Base-by-base conservation (phyloP, 2,329 filamentous ascomycete genomes). In the Penicillium sclerotiorum region DNA sequence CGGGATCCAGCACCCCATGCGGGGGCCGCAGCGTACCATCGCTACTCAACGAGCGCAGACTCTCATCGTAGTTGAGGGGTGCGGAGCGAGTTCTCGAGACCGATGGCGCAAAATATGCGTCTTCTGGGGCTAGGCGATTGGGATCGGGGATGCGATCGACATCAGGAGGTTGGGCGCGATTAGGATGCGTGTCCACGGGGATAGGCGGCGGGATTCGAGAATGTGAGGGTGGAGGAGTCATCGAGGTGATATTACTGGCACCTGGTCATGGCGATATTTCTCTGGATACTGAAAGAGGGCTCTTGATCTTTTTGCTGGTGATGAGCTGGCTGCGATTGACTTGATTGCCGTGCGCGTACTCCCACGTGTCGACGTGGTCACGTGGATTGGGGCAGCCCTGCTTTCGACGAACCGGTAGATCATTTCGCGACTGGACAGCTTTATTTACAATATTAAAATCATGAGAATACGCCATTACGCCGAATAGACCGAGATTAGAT, bases 101-200 rank as follows among this genome's bases (percentile, higher is more conserved):
- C 2, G 85, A 84, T 13, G 79, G 70, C 12, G 80, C 74, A 63
- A 84, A 80, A 71, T 90, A 89, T 47, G 90, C 90, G 82, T 95
- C 90, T 74, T 93, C 88, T 13, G 90, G 90, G 4, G 89, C 87
- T 35, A 95, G 84, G 55, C 85, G 86, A 43, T 81, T 86, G 23
- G 86, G 85, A 60, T 86, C 82, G 45, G 78, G 69, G 38, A 78
- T 77, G 23, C 70, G 68, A 36, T 67, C 64, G 23, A 64, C 62
- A 17, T 65, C 60, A 52, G 66, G 64, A 54, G 70, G 62, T 50
- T 72, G 62, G 41, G 64, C 64, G 50, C 73, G 73, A 55, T 74
- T 73, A 6, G 74, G 73, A 59, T 77, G 73, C 36, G 73, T 75
- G 57, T 75, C 73, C 56, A 76, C 74, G 45, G 74, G 73, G 38